Evolutionary conservation across 805 yeast genomes (phyloP), one percentile per base, ranked within the genome.

Genomic region (Gaillardinia entomophila): DNA sequence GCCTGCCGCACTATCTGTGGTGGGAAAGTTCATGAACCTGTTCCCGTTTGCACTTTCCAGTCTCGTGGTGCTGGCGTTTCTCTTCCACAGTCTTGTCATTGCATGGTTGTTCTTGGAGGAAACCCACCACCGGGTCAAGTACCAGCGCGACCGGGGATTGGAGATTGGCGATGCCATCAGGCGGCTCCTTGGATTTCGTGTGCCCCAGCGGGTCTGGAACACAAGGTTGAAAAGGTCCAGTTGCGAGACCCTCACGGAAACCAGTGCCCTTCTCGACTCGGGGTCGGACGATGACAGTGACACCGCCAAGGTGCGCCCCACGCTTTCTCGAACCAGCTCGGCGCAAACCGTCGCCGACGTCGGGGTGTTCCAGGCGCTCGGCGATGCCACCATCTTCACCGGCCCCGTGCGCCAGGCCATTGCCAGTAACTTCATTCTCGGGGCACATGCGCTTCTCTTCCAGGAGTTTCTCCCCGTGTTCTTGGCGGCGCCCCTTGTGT

Each of bases 81-180:
- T 48, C 24, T 25, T 33, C n/a, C 11, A 33, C 14, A 35, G 47
- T 18, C 40, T 45, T 1, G 2, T 38, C 8, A 18, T 41, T 4
- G 53, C 50, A 5, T 44, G 40, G 10, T 35, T 52, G n/a, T 52
- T 51, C 30, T 35, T 52, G 25, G 50, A 52, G 31, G 57, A 52
- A 31, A 46, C 57, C 4, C 45, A 48, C 27, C 33, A 26, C 7
- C 30, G 30, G 14, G 35, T 33, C 10, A 32, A 32, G 5, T 27
- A 36, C 17, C 28, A 38, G 24, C 29, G 36, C 16, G 57, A 53
- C 29, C 18, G 31, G 6, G 56, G 56, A 10, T 31, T 49, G 20
- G 34, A 33, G n/a, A 13, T 28, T 10, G 51, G 51, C 12, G 49
- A 46, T 31, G 14, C 33, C 4, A 23, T 42, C 6, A 29, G 43